These are phyloP conservation scores for Candida buenavistaensis DNA, from an alignment of 1,139 yeast species.

Conservation along the genomic window DNA sequence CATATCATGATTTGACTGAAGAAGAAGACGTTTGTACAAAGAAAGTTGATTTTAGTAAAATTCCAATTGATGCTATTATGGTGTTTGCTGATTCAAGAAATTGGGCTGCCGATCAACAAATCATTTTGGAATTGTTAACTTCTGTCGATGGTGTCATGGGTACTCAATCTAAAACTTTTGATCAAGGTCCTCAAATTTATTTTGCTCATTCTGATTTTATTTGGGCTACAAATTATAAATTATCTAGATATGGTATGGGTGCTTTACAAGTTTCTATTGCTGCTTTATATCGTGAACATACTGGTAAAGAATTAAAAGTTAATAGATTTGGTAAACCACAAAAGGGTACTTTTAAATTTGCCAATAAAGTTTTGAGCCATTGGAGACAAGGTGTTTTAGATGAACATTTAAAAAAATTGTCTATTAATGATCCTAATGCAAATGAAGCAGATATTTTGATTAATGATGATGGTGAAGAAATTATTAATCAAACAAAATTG, in stretches of 20 bases:
- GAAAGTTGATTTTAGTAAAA: constrained; percentile 65
- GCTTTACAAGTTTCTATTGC: constrained; percentile 84
- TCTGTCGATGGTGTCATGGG: constrained; percentile 83
- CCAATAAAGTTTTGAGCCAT: constrained; percentile 67
- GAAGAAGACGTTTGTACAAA: constrained; percentile 60
- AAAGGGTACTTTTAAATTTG: constrained; percentile 77
- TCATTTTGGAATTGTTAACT: constrained; percentile 72
- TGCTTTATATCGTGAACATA: constrained; percentile 76
- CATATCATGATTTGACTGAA: constrained; percentile 72
- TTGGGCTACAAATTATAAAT: constrained; percentile 83
- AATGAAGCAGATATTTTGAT: constrained; percentile 48
- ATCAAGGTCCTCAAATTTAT: constrained; percentile 78
- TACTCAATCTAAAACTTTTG: constrained; percentile 63
- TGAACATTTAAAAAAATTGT: constrained; percentile 62
- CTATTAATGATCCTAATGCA: constrained; percentile 47
- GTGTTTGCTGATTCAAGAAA: constrained; percentile 84
- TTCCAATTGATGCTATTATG: constrained; percentile 65
- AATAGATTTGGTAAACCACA: constrained; percentile 86
- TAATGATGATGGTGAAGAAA: constrained; percentile 50
- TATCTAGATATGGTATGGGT: constrained; percentile 87
- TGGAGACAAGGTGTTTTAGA: constrained; percentile 82
- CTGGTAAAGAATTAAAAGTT: constrained; percentile 74
- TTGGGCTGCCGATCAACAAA: constrained; percentile 91
- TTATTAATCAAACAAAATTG: constrained; percentile 45
- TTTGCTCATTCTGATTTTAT: constrained; percentile 88